Base-by-base conservation (phyloP, 2,329 filamentous ascomycete genomes). In the Raffaelea albimanens region DNA sequence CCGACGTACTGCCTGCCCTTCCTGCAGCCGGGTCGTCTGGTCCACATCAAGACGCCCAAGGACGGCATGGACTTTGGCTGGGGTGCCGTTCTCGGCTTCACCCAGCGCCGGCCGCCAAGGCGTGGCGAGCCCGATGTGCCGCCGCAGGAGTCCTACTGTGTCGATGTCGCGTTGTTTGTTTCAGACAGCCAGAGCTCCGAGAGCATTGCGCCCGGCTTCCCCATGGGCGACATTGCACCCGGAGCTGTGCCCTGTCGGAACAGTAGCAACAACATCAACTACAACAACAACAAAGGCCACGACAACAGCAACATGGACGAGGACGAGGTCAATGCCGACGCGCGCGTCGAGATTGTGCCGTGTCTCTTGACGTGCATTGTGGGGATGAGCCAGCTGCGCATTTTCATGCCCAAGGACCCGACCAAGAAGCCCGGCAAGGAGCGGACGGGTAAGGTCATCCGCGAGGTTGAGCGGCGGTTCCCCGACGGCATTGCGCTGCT, bases 401-500 rank as follows among this genome's bases (percentile, higher is more conserved):
- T 97, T 16, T 89, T 88, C 67, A 70, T 95, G 53, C 88, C 89
- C 0, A 82, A 84, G 55, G 86, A 95, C 47, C 65, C 94, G 34
- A 79, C 80, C 54, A 73, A 76, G 2, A 65, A 73, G 3, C 74
- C 84, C n/a, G 78, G 88, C 50, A 77, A 78, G 25, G 70, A 78
- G 2, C 77, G 83, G 16, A 75, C 85, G 43, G 79, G 83, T 48
- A 85, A 85, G 54, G 76, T 73, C 1, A 66, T 97, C 23, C 76
- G 80, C 39, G 91, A 97, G 64, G 83, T 95, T 16, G 78, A 86
- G 65, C 81, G 81, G 55, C 83, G 93, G 22, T 97, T 98, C 68
- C 89, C 90, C 1, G 93, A 98, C 60, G 93, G 93, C 3, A 71
- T 98, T 48, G 85, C 93, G 3, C 74, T 90, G 7, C 69, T 98